Evolutionary conservation across 371 early-diverging fungal genomes (phyloP).

Genomic region (Syncephalastrum sp.): DNA sequence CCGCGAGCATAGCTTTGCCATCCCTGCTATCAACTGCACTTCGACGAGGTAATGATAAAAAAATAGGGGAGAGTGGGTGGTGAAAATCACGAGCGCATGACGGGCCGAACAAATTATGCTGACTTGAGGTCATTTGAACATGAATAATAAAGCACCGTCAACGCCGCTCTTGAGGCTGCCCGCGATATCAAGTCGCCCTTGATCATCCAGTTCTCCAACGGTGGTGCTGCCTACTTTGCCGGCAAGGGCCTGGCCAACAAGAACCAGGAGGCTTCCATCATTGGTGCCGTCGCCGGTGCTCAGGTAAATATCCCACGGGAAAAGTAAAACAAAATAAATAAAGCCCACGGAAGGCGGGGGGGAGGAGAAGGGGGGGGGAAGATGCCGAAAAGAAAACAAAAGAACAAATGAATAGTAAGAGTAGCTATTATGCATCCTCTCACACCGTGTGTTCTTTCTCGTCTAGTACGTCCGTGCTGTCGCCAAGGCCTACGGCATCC

Average conservation of each 20-base stretch:
- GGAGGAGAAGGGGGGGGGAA: no score
- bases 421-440: not conserved
- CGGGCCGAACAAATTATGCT: not conserved
- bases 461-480: slow-evolving; percentile 74
- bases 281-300: slow-evolving; percentile 90
- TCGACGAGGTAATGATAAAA: slow-evolving; percentile 59
- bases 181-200: slow-evolving; percentile 87
- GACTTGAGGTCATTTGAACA: slow-evolving; percentile 1
- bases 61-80: not conserved
- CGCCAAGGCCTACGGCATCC: slow-evolving; percentile 88
- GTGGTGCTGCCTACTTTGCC: slow-evolving; percentile 87
- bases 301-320: slow-evolving; percentile 34
- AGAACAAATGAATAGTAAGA: not conserved
- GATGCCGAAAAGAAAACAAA: not conserved
- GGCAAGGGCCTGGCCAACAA: slow-evolving; percentile 91
- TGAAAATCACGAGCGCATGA: slow-evolving; percentile 5
- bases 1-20: slow-evolving; percentile 80
- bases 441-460: not conserved
- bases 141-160: slow-evolving; percentile 63
- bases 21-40: slow-evolving; percentile 94
- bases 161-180: slow-evolving; percentile 91
- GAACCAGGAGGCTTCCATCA: slow-evolving; percentile 83
- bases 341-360: no score
- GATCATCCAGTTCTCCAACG: slow-evolving; percentile 92
- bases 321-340: no score